These are phyloP conservation scores for Phialophora verrucosa DNA, from an alignment of 2,329 filamentous ascomycete species.

Conservation along the genomic window DNA sequence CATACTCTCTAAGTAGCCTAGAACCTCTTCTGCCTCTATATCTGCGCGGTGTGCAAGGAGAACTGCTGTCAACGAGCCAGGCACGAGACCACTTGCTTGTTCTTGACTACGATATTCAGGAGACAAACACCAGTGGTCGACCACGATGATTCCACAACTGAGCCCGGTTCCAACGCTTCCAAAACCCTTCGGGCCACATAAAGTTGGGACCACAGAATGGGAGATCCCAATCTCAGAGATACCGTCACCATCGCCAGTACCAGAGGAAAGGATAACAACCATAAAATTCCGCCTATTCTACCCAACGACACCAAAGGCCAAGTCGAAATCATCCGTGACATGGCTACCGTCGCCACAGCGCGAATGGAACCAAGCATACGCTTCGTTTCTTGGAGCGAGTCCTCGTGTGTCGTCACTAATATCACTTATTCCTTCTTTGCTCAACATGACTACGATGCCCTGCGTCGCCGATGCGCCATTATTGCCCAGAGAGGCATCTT, in stretches of 20 bases:
- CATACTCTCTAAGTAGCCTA: constrained; percentile 6
- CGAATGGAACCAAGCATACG: constrained; percentile 75
- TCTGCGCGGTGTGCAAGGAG: background rate
- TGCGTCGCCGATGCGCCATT: constrained; percentile 58
- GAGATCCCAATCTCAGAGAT: constrained; percentile 71
- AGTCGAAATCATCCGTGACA: constrained; percentile 62
- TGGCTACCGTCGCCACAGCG: constrained; percentile 82
- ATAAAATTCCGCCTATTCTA: constrained; percentile 84
- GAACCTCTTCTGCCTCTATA: constrained; percentile 7
- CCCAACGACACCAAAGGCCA: constrained; percentile 60
- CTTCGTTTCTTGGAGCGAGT: constrained; percentile 71
- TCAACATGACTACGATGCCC: constrained; percentile 42
- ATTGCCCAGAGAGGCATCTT: constrained; percentile 55
- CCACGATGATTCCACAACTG: constrained; percentile 36
- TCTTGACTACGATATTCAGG: constrained; percentile 9
- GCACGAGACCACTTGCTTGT: constrained; percentile 29
- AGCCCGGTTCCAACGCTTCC: constrained; percentile 73
- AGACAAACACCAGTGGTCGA: background rate
- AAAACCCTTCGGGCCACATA: constrained; percentile 75
- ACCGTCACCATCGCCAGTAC: constrained; percentile 56
- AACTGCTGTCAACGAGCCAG: background rate
- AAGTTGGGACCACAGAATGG: constrained; percentile 78
- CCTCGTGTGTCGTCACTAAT: constrained; percentile 30
- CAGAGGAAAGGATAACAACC: constrained; percentile 68
- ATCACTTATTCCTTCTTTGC: constrained; percentile 35